Percentiles rank a stretch among this genome's conserved stretches.
These are phyloP conservation scores for Mediolabrus comicus DNA, from an alignment of 108 stramenopile species.

Conservation along the genomic window DNA sequence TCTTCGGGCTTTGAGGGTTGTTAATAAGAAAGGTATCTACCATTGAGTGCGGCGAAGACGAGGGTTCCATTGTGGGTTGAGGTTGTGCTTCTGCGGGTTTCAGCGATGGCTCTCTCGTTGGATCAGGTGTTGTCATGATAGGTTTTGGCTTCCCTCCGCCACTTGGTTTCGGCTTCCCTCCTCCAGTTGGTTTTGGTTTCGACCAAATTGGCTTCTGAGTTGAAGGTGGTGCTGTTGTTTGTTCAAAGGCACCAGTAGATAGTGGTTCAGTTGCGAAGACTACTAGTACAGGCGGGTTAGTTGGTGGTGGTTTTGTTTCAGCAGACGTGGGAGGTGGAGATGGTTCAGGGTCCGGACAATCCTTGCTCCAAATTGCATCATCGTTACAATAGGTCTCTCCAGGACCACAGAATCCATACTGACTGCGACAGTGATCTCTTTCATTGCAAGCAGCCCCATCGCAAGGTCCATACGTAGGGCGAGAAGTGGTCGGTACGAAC, in stretches of 20 bases:
- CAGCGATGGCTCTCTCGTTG: not conserved
- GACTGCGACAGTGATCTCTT: slow-evolving; percentile 29
- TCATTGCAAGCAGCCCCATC: slow-evolving; percentile 9
- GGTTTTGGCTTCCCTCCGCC: not conserved
- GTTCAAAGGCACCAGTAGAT: not conserved
- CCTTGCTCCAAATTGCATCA: slow-evolving; percentile 32
- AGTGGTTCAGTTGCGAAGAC: not conserved
- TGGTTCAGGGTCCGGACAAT: slow-evolving; percentile 20
- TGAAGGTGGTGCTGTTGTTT: not conserved
- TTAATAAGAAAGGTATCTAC: not conserved
- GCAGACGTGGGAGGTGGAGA: not conserved
- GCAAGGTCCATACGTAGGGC: slow-evolving; percentile 28
- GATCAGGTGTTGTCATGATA: not conserved
- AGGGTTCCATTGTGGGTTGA: not conserved
- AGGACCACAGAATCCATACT: slow-evolving; percentile 46
- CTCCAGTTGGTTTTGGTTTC: slow-evolving; percentile 1
- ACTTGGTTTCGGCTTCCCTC: not conserved
- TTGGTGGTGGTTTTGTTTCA: not conserved
- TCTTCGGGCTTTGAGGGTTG: not conserved
- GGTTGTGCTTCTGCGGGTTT: not conserved
- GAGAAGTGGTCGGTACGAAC: slow-evolving; percentile 7
- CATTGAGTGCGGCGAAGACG: not conserved
- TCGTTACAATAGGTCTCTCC: slow-evolving; percentile 40
- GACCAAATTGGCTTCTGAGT: not conserved
- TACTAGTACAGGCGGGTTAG: not conserved